phyloP scores from a whole-genome alignment of 2,329 filamentous ascomycete species.

The Calonectria honghensis region DNA sequence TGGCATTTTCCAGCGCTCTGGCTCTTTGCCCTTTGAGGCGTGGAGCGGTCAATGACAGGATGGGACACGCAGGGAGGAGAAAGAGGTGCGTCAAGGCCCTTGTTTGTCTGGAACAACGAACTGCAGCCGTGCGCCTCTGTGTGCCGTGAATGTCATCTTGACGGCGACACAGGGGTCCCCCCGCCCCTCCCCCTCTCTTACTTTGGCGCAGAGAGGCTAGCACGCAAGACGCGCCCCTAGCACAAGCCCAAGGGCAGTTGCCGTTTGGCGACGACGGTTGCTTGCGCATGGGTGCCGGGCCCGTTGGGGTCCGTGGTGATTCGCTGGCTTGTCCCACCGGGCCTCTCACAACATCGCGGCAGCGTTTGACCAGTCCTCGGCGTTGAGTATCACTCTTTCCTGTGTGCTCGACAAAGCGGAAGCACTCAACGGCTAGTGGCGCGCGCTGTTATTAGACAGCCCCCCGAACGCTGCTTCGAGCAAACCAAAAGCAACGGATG shows the following conservation, averaged over 20 bases:
- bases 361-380: constrained; percentile 22
- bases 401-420: constrained; percentile 38
- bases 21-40: background rate
- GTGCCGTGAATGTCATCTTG: constrained; percentile 45
- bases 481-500: constrained; percentile 16
- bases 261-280: constrained; percentile 23
- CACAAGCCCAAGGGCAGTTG: constrained; percentile 5
- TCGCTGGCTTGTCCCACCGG: constrained; percentile 28
- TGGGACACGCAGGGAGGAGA: background rate
- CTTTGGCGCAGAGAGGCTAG: background rate
- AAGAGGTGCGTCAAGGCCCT: constrained; percentile 1
- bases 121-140: constrained; percentile 44
- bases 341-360: constrained; percentile 25
- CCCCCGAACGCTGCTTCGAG: constrained; percentile 40
- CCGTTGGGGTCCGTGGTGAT: constrained; percentile 33
- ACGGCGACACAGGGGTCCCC: constrained; percentile 34
- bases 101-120: constrained; percentile 35
- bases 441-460: constrained; percentile 60
- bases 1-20: constrained; percentile 11
- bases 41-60: constrained; percentile 24
- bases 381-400: constrained; percentile 24
- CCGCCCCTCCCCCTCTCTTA: constrained; percentile 23
- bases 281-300: constrained; percentile 19
- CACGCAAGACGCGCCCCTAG: background rate
- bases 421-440: constrained; percentile 44